These are phyloP conservation scores for Phytophthora pini DNA, from an alignment of 352 stramenopile species.

Conservation along the genomic window DNA sequence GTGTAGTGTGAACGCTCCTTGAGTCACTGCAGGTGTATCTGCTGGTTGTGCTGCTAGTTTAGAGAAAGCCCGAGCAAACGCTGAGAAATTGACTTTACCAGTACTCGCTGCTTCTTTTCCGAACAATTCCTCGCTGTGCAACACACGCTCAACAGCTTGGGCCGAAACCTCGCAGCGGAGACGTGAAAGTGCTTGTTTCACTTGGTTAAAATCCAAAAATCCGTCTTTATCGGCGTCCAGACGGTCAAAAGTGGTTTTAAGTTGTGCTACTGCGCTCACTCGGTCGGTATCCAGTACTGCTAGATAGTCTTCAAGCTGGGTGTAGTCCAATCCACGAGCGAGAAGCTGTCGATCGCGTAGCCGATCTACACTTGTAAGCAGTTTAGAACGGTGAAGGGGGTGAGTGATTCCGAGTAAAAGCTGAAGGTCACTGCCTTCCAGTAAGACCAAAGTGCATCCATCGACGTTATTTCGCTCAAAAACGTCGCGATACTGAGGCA, in stretches of 20 bases:
- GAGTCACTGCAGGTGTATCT: slow-evolving; percentile 17
- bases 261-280: slow-evolving; percentile 62
- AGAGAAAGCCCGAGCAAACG: slow-evolving; percentile 67
- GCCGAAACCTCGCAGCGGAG: slow-evolving; percentile 43
- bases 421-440: slow-evolving; percentile 69
- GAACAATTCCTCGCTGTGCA: slow-evolving; percentile 43
- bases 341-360: slow-evolving; percentile 68
- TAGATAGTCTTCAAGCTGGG: slow-evolving; percentile 77
- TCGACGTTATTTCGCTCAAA: slow-evolving; percentile 69
- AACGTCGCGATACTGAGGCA: slow-evolving; percentile 56
- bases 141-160: slow-evolving; percentile 41
- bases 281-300: slow-evolving; percentile 73
- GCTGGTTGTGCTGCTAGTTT: slow-evolving; percentile 55
- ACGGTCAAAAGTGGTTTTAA: slow-evolving; percentile 77
- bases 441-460: slow-evolving; percentile 65
- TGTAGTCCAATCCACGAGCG: slow-evolving; percentile 66
- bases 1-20: slow-evolving; percentile 34
- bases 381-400: slow-evolving; percentile 58
- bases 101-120: slow-evolving; percentile 22
- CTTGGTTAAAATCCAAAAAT: slow-evolving; percentile 55
- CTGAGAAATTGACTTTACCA: slow-evolving; percentile 53
- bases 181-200: slow-evolving; percentile 50
- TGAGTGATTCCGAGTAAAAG: slow-evolving; percentile 66
- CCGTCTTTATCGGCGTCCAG: slow-evolving; percentile 69
- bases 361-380: slow-evolving; percentile 67